Conservation (phyloP, 169 alveolate genomes). For the Plasmodium coatneyi region DNA sequence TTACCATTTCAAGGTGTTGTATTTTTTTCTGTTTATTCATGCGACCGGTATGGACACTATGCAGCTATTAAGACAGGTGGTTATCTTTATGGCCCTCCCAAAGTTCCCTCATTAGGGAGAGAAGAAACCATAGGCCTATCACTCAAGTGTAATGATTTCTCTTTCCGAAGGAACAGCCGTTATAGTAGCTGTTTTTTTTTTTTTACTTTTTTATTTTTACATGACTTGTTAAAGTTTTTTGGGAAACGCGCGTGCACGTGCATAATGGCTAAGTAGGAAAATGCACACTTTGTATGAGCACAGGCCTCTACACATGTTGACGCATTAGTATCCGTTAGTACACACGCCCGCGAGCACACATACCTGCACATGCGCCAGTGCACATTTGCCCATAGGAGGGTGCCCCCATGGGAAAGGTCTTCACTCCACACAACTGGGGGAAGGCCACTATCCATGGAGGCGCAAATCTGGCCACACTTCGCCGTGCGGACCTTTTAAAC, state of each 20-base stretch:
- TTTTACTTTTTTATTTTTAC: background rate
- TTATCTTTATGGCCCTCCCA: background rate
- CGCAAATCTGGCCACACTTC: background rate
- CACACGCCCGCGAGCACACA: background rate
- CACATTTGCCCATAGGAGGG: background rate
- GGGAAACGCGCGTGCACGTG: background rate
- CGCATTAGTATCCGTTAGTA: background rate
- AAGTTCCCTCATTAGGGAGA: background rate
- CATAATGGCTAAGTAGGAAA: background rate
- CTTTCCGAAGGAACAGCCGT: background rate
- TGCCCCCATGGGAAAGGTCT: background rate
- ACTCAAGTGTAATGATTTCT: background rate
- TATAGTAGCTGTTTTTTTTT: background rate
- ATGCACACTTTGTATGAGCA: background rate
- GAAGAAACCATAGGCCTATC: background rate
- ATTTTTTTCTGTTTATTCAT: background rate
- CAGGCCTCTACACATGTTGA: background rate
- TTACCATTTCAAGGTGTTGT: background rate
- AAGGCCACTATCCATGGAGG: background rate
- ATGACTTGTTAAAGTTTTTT: background rate
- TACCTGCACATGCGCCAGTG: background rate
- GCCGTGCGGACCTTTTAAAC: background rate
- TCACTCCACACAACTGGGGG: background rate
- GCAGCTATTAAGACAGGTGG: background rate
- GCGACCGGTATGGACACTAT: background rate